phyloP scores from a whole-genome alignment of 129 eudicot species.

The Saposhnikovia divaricata region DNA sequence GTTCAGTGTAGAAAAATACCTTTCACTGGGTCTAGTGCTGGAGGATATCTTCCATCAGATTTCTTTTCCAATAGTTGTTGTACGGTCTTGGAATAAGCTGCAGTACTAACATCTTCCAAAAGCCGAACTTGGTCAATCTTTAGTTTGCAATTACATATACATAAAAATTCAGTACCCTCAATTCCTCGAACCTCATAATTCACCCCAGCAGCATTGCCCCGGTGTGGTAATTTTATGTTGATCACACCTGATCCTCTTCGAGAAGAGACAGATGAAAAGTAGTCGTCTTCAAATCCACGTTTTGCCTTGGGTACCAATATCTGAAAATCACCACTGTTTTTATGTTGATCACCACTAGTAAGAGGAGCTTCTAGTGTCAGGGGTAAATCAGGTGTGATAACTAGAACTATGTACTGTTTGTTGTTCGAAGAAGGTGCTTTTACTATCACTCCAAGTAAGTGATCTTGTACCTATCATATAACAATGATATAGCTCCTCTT shows the following conservation, averaged over 20 bases:
- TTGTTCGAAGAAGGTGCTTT: conserved; percentile 60
- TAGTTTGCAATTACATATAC: conserved; percentile 65
- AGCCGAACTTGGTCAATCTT: conserved; percentile 85
- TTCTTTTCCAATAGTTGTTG: conserved; percentile 53
- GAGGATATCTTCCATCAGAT: conserved; percentile 85
- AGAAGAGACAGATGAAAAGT: conserved; percentile 55
- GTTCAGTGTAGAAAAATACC: conserved; percentile 30
- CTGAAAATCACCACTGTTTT: conserved; percentile 39
- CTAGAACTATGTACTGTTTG: conserved; percentile 71
- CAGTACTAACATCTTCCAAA: conserved; percentile 72
- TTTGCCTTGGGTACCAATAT: conserved; percentile 73
- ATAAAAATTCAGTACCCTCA: conserved; percentile 59
- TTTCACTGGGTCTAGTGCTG: conserved; percentile 83
- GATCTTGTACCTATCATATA: conserved; percentile 69
- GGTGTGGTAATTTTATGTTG: conserved; percentile 77
- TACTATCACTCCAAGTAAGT: conserved; percentile 81
- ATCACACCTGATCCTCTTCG: conserved; percentile 73
- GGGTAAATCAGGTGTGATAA: conserved; percentile 73
- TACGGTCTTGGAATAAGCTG: conserved; percentile 73
- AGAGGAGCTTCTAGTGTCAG: conserved; percentile 27
- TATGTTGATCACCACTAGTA: conserved; percentile 27
- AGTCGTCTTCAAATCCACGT: conserved; percentile 84
- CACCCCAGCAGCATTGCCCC: conserved; percentile 74
- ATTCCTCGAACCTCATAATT: conserved; percentile 79
- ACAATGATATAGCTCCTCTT: neutral